Conservation (phyloP, 164 flowering plant species). For the Liriodendron chinense region DNA sequence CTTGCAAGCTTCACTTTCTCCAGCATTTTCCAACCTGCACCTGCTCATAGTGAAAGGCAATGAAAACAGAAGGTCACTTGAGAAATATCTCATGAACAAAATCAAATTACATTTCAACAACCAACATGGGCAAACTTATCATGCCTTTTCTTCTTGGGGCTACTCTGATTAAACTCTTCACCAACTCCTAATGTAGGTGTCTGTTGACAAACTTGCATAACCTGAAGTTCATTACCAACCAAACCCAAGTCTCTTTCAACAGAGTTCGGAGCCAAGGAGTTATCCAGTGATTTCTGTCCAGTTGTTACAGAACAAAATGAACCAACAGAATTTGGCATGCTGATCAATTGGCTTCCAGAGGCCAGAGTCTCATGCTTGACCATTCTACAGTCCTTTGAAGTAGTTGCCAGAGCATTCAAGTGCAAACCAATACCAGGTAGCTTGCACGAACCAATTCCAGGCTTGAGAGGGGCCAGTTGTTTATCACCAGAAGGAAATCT, state of each 20-base stretch:
- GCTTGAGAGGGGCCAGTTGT: conserved; percentile 36
- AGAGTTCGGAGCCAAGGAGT: conserved; percentile 27
- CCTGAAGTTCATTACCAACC: conserved; percentile 30
- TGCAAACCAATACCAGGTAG: conserved; percentile 93
- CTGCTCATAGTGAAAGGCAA: conserved; percentile 38
- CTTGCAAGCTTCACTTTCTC: conserved; percentile 73
- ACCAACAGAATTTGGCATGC: conserved; percentile 33
- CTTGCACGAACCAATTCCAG: conserved; percentile 39
- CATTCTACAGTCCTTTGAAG: conserved; percentile 43
- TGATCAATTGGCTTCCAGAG: conserved; percentile 37
- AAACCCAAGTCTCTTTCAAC: conserved; percentile 34
- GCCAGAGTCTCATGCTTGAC: conserved; percentile 41
- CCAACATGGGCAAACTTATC: conserved; percentile 6
- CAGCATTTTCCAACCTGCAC: conserved; percentile 50
- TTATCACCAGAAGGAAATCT: conserved; percentile 33
- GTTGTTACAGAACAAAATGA: conserved; percentile 30
- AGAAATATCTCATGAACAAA: not conserved
- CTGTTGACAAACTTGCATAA: conserved; percentile 43
- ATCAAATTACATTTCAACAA: not conserved
- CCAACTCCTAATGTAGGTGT: conserved; percentile 27
- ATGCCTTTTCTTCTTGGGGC: conserved; percentile 87
- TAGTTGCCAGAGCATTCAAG: conserved; percentile 71
- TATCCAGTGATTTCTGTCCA: conserved; percentile 32
- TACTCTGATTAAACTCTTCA: conserved; percentile 61
- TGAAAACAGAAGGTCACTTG: not conserved